These are phyloP conservation scores for Backusella parvicylindrica DNA, from an alignment of 192 early-diverging fungal genomes.

Conservation along the genomic window DNA sequence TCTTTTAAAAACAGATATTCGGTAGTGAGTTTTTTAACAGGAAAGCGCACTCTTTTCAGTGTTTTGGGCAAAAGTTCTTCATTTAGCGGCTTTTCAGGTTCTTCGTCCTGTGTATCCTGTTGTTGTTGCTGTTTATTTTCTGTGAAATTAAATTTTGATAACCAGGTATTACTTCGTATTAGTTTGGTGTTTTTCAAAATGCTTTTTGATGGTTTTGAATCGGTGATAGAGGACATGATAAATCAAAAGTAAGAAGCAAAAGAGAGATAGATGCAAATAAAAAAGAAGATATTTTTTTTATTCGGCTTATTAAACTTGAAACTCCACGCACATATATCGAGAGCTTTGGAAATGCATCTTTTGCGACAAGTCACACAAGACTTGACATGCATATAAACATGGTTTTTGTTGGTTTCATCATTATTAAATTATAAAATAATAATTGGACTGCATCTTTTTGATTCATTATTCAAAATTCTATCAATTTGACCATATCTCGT, in stretches of 20 bases:
- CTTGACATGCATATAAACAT: no score
- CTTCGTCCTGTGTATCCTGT: neutral
- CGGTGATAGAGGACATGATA: neutral
- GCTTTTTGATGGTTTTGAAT: slow-evolving; percentile 5
- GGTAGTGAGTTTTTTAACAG: slow-evolving; percentile 45
- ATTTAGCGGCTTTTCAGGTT: neutral
- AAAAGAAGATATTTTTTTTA: no score
- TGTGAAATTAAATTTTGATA: slow-evolving; percentile 4
- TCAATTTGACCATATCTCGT: no score
- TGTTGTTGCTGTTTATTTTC: neutral
- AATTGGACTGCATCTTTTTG: no score
- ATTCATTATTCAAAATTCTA: no score
- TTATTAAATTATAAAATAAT: no score
- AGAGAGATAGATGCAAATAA: no score
- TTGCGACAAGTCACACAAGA: no score
- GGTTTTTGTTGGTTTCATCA: no score
- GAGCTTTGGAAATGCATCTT: no score
- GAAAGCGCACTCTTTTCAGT: slow-evolving; percentile 53
- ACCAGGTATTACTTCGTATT: neutral
- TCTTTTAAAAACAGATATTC: slow-evolving; percentile 34
- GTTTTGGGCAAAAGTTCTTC: slow-evolving; percentile 21
- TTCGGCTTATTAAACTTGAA: no score
- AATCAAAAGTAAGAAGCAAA: neutral
- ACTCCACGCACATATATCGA: no score
- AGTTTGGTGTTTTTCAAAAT: neutral